A percentile compares a stretch with the other conserved stretches of the same genome.
phyloP scores from a whole-genome alignment of 352 stramenopile genomes.

The Peronospora belbahrii region DNA sequence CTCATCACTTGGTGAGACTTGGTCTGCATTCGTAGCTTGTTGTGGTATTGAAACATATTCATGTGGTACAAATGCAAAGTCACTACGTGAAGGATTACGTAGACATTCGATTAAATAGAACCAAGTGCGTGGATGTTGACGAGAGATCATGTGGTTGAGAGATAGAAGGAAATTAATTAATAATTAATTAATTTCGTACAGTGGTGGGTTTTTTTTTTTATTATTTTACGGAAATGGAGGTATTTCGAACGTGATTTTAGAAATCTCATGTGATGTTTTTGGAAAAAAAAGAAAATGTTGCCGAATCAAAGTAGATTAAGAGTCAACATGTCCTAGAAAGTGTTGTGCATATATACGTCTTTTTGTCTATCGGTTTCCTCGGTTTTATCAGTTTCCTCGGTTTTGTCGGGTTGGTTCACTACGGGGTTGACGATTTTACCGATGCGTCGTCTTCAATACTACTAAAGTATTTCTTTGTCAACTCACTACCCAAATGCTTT shows the following conservation, averaged over 20 bases:
- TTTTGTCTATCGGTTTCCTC: background rate
- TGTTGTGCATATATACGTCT: too few relatives aligned
- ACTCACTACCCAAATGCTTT: constrained; percentile 65
- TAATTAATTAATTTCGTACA: too few relatives aligned
- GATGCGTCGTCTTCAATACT: constrained; percentile 3
- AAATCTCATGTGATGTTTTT: too few relatives aligned
- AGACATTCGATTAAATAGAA: constrained; percentile 57
- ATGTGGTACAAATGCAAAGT: constrained; percentile 79
- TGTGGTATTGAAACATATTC: constrained; percentile 58
- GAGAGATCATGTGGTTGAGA: too few relatives aligned
- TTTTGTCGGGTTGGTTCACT: background rate
- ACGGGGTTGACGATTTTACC: constrained; percentile 2
- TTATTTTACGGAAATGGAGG: too few relatives aligned
- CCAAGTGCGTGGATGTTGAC: constrained; percentile 33
- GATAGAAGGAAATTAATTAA: too few relatives aligned
- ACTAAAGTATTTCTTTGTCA: constrained; percentile 65
- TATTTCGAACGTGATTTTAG: too few relatives aligned
- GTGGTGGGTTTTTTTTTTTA: too few relatives aligned
- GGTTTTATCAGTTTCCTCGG: background rate
- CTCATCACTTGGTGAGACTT: constrained; percentile 40
- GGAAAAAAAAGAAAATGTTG: too few relatives aligned
- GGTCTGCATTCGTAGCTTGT: constrained; percentile 26
- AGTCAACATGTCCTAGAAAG: too few relatives aligned
- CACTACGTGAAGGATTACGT: constrained; percentile 55
- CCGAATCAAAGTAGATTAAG: too few relatives aligned